phyloP scores from a whole-genome alignment of 192 early-diverging fungal genomes.

The Rhizoclosmatium globosum region DNA sequence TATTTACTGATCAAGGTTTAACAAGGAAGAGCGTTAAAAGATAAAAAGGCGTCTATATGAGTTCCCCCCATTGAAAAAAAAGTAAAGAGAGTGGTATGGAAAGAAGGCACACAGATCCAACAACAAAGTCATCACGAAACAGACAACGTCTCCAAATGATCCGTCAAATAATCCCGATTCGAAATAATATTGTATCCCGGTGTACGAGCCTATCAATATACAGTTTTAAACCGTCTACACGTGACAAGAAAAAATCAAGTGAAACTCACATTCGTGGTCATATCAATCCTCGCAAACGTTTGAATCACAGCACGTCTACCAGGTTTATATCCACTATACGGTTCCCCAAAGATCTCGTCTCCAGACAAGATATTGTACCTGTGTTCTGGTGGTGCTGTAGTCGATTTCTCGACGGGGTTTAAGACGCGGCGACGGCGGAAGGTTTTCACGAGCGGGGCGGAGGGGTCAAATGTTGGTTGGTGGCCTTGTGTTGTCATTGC shows the following conservation, averaged over 20 bases:
- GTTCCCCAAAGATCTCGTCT: slow-evolving; percentile 36
- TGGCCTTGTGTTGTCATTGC: slow-evolving; percentile 22
- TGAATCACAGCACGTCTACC: slow-evolving; percentile 48
- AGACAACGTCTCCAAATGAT: too few relatives aligned
- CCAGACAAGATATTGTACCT: slow-evolving; percentile 53
- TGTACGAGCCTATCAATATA: slow-evolving; percentile 44
- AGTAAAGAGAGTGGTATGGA: too few relatives aligned
- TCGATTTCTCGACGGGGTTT: slow-evolving; percentile 6
- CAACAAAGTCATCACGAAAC: too few relatives aligned
- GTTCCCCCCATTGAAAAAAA: too few relatives aligned
- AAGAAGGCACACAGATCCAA: too few relatives aligned
- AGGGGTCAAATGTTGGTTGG: not conserved
- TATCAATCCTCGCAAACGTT: slow-evolving; percentile 50
- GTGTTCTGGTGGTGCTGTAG: not conserved
- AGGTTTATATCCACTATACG: slow-evolving; percentile 50
- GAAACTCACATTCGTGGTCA: slow-evolving; percentile 48
- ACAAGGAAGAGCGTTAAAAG: too few relatives aligned
- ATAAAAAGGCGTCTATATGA: too few relatives aligned
- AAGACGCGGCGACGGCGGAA: slow-evolving; percentile 27
- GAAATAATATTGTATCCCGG: slow-evolving; percentile 54
- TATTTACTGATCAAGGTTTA: too few relatives aligned
- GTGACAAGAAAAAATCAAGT: not conserved
- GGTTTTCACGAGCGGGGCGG: not conserved
- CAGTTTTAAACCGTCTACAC: not conserved
- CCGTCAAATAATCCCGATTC: not conserved